These are phyloP conservation scores for Musa acuminata DNA, from an alignment of 176 grass and related monocot species.

Conservation along the genomic window DNA sequence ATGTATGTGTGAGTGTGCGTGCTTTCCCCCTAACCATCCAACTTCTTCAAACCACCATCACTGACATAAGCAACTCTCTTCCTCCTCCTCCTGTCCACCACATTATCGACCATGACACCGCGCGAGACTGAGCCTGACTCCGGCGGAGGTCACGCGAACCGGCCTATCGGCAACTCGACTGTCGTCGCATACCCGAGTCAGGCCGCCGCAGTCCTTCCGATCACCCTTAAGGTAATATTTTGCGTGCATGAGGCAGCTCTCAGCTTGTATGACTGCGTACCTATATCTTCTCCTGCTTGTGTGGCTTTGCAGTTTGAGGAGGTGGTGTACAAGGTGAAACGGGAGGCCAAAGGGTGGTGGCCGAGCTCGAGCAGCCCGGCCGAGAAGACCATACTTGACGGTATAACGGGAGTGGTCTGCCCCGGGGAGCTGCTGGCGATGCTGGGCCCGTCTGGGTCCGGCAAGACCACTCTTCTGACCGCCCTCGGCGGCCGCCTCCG, in stretches of 20 bases:
- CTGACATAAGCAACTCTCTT: background rate
- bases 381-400: conserved; percentile 86
- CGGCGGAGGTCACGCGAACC: conserved; percentile 7
- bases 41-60: background rate
- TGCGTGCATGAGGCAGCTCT: background rate
- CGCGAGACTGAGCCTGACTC: background rate
- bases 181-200: conserved; percentile 24
- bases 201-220: conserved; percentile 37
- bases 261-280: background rate
- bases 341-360: conserved; percentile 18
- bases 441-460: conserved; percentile 90
- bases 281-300: background rate
- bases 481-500: conserved; percentile 57
- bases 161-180: background rate
- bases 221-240: conserved; percentile 64
- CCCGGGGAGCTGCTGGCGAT: conserved; percentile 97
- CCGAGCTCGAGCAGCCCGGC: background rate
- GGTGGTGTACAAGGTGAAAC: conserved; percentile 71
- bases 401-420: conserved; percentile 70
- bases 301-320: conserved; percentile 65
- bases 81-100: background rate
- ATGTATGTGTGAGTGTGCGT: background rate
- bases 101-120: background rate
- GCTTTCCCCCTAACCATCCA: background rate
- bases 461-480: conserved; percentile 89